Base-by-base conservation (phyloP, 176 grass and related monocot species). In the Rhynchospora breviuscula region DNA sequence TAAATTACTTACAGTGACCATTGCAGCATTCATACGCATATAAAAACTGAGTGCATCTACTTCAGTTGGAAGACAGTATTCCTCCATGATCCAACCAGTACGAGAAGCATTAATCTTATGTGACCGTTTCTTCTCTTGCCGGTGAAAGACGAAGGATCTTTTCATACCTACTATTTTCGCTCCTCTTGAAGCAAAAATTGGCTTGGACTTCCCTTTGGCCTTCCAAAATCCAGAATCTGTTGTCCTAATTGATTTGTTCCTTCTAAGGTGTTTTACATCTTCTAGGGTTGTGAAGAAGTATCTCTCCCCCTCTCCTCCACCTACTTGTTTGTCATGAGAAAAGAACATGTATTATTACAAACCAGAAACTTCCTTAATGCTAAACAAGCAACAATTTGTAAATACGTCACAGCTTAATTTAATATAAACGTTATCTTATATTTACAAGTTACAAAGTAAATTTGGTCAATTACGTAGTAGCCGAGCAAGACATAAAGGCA, bases 71-170 rank as follows among this genome's bases (percentile, higher is more conserved):
- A 97, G 94, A 13, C 75, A 61, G 66, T 92, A 94, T 83, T 97
- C 91, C 62, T 97, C 88, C 94, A 97, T 92, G 64, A 97, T 78
- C 94, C 94, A 97, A 45, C 25, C 72, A 3, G 91, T 94, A 13
- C 90, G 85, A 19, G 83, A 81, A 17, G 60, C 10, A 1, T 44
- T 31, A 54, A 13, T 17, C 6, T 76, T 76, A 22, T 76, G 69
- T 44, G 81, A 7, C 64, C 69, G 75, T 66, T 85, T 90, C 4
- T 82, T 54, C 21, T 76, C 72, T 76, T 76, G 82, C 47, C 67
- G 80, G 70, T 91, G 81, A 79, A 92, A 97, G 31, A 60, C 23
- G 10, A 97, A 85, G 63, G 86, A 63, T 72, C 78, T 92, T 86
- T 94, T 97, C 35, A 83, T 85, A 61, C 92, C 94, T 26, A 97